Percentiles rank a stretch among this genome's conserved stretches.
phyloP scores from a whole-genome alignment of 108 stramenopile species.

The Stephanodiscus triporus region DNA sequence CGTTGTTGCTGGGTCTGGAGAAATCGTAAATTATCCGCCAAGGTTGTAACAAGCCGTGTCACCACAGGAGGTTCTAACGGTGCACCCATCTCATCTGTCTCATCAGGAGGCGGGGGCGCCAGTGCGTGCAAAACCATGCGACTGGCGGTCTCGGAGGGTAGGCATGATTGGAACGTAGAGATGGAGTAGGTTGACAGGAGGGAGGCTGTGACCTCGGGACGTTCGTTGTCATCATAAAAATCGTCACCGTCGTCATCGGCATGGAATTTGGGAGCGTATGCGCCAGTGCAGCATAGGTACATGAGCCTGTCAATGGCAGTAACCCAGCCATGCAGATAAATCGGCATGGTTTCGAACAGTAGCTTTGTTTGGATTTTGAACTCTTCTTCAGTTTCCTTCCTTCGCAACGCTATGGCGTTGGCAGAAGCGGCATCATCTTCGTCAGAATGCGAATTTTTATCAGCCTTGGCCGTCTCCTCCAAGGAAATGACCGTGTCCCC shows the following conservation, averaged over 20 bases:
- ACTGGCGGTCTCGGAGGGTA: slow-evolving; percentile 51
- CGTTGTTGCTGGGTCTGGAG: slow-evolving; percentile 22
- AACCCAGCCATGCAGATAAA: slow-evolving; percentile 46
- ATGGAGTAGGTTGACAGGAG: slow-evolving; percentile 42
- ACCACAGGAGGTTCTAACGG: slow-evolving; percentile 54
- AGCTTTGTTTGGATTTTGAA: slow-evolving; percentile 35
- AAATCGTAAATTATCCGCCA: slow-evolving; percentile 57
- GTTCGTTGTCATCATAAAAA: slow-evolving; percentile 41
- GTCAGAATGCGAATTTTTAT: slow-evolving; percentile 31
- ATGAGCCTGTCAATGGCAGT: slow-evolving; percentile 72
- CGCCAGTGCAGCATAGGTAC: slow-evolving; percentile 76
- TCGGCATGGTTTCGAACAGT: slow-evolving; percentile 49
- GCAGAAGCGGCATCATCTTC: slow-evolving; percentile 1
- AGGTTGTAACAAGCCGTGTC: slow-evolving; percentile 68
- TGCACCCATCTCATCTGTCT: slow-evolving; percentile 25
- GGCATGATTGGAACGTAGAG: slow-evolving; percentile 49
- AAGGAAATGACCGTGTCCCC: slow-evolving; percentile 34
- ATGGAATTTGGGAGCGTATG: slow-evolving; percentile 32
- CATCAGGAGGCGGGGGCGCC: slow-evolving; percentile 72
- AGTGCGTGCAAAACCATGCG: slow-evolving; percentile 71
- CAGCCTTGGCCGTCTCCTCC: slow-evolving; percentile 10
- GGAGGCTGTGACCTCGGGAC: slow-evolving; percentile 58
- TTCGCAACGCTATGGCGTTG: slow-evolving; percentile 1
- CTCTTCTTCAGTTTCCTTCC: slow-evolving; percentile 30
- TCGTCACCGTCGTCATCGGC: slow-evolving; percentile 8